Evolutionary conservation across 345 rosid species (phyloP), one percentile per base, ranked within the genome.

Genomic region (Eucalyptus regnans): DNA sequence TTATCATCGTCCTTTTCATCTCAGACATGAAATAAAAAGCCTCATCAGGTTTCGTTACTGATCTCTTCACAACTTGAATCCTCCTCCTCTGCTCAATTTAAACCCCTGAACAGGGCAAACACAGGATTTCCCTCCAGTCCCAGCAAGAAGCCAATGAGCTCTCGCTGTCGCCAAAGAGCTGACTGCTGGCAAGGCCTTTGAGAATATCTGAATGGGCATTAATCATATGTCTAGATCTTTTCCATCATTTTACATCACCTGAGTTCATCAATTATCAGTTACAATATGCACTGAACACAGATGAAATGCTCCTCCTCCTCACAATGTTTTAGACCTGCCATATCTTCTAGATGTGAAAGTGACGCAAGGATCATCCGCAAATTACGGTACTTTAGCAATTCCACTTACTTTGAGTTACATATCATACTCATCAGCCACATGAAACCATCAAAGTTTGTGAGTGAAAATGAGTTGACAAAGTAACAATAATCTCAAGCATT

Each of bases 401-500:
- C 83, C 83, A 76, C 46, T 76, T 37, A 6, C 83, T 37, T 76
- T 4, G 46, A 76, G 83, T 37, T 76, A 18, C 25, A 1, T 48
- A 76, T 76, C 83, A 76, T 76, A 76, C 41, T 37, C 27, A 20
- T 37, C 83, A 76, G 83, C 83, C 83, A 20, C 48, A 37, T 20
- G 83, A 76, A 71, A 76, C 83, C 15, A 76, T 76, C 48, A 76
- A 37, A 76, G 83, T 76, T 76, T 23, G 46, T 20, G 27, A 76
- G 46, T 18, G 83, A 37, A 20, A 76, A 76, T 76, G 83, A 37
- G 46, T 37, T 41, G 48, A 76, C 83, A 76, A 20, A 37, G 48
- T 20, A 37, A 20, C 83, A 20, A 37, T 27, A 5, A 37, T 49
- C 86, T 95, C 94, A 97, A 87, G 96, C 94, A 91, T 90, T 96